Percentiles rank a stretch among this genome's conserved stretches.
Conservation (phyloP, 2,329 filamentous ascomycete species). For the Sordariomycetes sp. region DNA sequence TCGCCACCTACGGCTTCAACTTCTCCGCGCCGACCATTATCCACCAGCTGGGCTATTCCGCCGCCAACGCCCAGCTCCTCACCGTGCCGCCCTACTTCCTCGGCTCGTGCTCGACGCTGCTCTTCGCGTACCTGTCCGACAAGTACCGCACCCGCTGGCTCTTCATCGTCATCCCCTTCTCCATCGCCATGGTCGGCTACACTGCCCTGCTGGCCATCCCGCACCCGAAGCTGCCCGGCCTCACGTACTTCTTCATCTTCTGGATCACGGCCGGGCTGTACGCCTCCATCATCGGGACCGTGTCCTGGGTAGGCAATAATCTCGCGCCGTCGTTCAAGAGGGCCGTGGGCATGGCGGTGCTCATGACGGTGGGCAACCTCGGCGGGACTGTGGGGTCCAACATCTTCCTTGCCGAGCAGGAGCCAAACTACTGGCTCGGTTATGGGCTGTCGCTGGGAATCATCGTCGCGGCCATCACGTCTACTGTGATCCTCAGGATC, state of each 20-base stretch:
- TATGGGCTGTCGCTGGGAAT: slow-evolving; percentile 19
- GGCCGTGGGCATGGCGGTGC: slow-evolving; percentile 13
- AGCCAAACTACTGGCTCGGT: slow-evolving; percentile 22
- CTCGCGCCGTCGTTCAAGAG: slow-evolving; percentile 13
- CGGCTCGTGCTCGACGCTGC: slow-evolving; percentile 14
- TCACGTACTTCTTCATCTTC: background rate
- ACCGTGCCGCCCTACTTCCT: slow-evolving; percentile 8
- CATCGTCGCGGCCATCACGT: background rate
- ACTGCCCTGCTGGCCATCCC: slow-evolving; percentile 8
- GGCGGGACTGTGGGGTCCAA: slow-evolving; percentile 23
- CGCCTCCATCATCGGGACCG: slow-evolving; percentile 16
- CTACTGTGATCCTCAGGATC: slow-evolving; percentile 6
- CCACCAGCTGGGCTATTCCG: slow-evolving; percentile 5
- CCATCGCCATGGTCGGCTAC: slow-evolving; percentile 7
- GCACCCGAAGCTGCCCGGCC: slow-evolving; percentile 10
- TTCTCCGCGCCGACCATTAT: slow-evolving; percentile 5
- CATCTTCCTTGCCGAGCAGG: slow-evolving; percentile 23
- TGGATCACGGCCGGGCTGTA: slow-evolving; percentile 14
- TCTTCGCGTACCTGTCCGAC: slow-evolving; percentile 7
- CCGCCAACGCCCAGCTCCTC: too few relatives aligned
- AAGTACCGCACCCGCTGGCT: slow-evolving; percentile 5
- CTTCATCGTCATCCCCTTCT: slow-evolving; percentile 7
- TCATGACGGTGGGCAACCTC: slow-evolving; percentile 12
- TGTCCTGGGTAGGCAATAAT: slow-evolving; percentile 14
- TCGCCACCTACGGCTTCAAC: slow-evolving; percentile 6